Percentiles rank a stretch among this genome's conserved stretches.
Conservation (phyloP, 225 moss, liverwort and hornwort species). For the Anthoceros angustus region DNA sequence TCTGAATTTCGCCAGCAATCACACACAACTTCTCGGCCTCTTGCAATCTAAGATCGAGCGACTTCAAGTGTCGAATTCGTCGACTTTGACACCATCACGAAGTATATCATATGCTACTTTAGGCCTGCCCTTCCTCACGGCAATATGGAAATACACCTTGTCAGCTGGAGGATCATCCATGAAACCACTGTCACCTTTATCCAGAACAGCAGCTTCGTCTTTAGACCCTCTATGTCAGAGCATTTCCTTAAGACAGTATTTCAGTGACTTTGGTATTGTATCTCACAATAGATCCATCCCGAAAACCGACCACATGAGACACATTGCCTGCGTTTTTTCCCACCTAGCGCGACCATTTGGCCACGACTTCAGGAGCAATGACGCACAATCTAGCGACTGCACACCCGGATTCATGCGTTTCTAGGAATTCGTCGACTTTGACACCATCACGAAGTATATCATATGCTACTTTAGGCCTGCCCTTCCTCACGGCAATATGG, state of each 20-base stretch:
- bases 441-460: conserved; percentile 59
- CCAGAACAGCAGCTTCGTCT: conserved; percentile 96
- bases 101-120: conserved; percentile 50
- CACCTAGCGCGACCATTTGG: no score
- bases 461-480: no score
- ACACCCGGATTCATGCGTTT: neutral
- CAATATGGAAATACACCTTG: conserved; percentile 74
- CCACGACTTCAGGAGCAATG: no score
- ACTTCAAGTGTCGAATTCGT: no score
- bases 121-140: conserved; percentile 67
- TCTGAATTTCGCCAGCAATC: conserved; percentile 52
- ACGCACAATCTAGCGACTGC: neutral
- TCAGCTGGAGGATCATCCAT: conserved; percentile 47
- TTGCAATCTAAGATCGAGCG: no score
- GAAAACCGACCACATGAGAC: conserved; percentile 60
- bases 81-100: conserved; percentile 74
- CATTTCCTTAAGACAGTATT: conserved; percentile 40
- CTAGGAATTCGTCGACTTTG: conserved; percentile 53
- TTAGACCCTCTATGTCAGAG: conserved; percentile 73
- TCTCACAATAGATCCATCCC: conserved; percentile 65
- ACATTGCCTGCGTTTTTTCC: no score
- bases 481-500: conserved; percentile 61
- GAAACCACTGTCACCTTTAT: conserved; percentile 63
- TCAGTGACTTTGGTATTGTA: conserved; percentile 54
- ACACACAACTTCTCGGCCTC: neutral